A percentile compares a stretch with the other conserved stretches of the same genome.
Evolutionary conservation across 495 filamentous ascomycete genomes (phyloP).

Genomic region (Xeromyces bisporus): DNA sequence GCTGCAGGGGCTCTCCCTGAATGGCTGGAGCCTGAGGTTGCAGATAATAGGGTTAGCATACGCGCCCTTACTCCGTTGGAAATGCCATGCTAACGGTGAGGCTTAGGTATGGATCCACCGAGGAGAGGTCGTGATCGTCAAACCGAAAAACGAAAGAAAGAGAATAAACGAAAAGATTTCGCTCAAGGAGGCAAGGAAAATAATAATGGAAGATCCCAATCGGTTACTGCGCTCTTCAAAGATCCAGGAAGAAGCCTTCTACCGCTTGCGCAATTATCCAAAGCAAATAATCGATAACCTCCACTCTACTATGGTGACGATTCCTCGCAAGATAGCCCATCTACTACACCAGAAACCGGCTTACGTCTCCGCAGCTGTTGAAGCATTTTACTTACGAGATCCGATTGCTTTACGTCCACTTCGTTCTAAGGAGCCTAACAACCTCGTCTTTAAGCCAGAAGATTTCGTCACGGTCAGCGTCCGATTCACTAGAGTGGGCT

Average conservation of each 20-base stretch:
- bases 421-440: slow-evolving; percentile 25
- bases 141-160: slow-evolving; percentile 23
- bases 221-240: slow-evolving; percentile 45
- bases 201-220: slow-evolving; percentile 34
- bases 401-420: slow-evolving; percentile 60
- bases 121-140: slow-evolving; percentile 59
- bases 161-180: slow-evolving; percentile 33
- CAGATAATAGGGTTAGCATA: slow-evolving; percentile 55
- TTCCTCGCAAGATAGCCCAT: slow-evolving; percentile 72
- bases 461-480: slow-evolving; percentile 67
- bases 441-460: slow-evolving; percentile 47
- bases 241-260: slow-evolving; percentile 80
- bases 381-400: slow-evolving; percentile 87
- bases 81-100: slow-evolving; percentile 1
- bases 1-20: slow-evolving; percentile 73
- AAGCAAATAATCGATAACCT: slow-evolving; percentile 47
- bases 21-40: slow-evolving; percentile 87
- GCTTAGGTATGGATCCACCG: slow-evolving; percentile 56
- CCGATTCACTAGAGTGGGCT: slow-evolving; percentile 73
- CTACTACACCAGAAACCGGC: slow-evolving; percentile 56
- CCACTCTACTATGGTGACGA: slow-evolving; percentile 50
- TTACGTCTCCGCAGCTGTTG: slow-evolving; percentile 64
- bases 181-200: slow-evolving; percentile 39
- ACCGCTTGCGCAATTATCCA: slow-evolving; percentile 70
- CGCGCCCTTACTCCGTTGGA: background rate